Conservation (phyloP, 768 basidiomycete genomes). For the Naematelia aurantialba region DNA sequence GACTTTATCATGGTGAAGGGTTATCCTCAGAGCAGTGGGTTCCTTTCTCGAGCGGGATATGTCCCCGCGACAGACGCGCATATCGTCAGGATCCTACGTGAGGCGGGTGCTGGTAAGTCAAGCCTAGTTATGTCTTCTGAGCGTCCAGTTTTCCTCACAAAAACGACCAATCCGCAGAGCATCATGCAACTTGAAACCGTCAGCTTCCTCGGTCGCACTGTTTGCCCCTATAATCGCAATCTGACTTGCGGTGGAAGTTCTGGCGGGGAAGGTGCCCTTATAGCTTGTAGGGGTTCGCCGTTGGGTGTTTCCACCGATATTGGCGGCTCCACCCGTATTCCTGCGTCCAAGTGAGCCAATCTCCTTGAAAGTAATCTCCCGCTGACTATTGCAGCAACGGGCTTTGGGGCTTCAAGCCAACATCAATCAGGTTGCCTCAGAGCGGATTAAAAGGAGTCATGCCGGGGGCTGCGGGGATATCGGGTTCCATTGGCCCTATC, state of each 20-base stretch:
- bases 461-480: not conserved
- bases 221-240: slow-evolving; percentile 33
- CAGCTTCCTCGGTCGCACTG: slow-evolving; percentile 19
- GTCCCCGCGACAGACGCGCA: slow-evolving; percentile 58
- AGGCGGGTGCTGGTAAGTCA: slow-evolving; percentile 56
- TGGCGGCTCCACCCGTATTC: slow-evolving; percentile 19
- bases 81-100: slow-evolving; percentile 28
- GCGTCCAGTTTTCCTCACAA: slow-evolving; percentile 57
- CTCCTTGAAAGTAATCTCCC: no score
- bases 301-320: slow-evolving; percentile 29
- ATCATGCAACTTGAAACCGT: slow-evolving; percentile 30
- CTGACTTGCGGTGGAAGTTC: slow-evolving; percentile 34
- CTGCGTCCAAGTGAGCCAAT: no score
- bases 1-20: slow-evolving; percentile 60
- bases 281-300: slow-evolving; percentile 17
- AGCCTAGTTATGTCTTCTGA: slow-evolving; percentile 57
- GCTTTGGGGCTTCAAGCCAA: not conserved
- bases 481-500: not conserved
- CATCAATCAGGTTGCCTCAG: not conserved
- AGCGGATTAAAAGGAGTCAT: not conserved
- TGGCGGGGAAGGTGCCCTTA: slow-evolving; percentile 41
- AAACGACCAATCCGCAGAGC: slow-evolving; percentile 38
- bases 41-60: slow-evolving; percentile 60
- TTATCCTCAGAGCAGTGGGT: slow-evolving; percentile 62
- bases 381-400: not conserved